A percentile compares a stretch with the other conserved stretches of the same genome.
Evolutionary conservation across 768 basidiomycete species (phyloP).

Genomic region (Lentinula guzmanii): DNA sequence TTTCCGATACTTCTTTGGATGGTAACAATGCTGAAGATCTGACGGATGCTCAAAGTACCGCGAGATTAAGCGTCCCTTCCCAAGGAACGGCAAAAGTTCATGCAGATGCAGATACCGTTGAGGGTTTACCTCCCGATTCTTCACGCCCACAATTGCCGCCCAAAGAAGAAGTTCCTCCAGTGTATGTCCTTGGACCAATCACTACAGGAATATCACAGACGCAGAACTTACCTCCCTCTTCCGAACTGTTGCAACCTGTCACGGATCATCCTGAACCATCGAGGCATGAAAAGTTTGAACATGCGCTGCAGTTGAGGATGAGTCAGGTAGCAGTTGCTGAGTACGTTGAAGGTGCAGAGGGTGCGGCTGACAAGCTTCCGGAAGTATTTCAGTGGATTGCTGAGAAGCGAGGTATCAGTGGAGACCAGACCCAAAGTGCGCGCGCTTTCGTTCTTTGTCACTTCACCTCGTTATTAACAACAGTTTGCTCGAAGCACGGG

Average conservation of each 20-base stretch:
- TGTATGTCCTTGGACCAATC: conserved; percentile 21
- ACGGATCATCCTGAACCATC: conserved; percentile 46
- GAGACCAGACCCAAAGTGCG: conserved; percentile 12
- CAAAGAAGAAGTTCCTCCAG: neutral
- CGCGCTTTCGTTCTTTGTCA: neutral
- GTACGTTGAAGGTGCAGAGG: conserved; percentile 78
- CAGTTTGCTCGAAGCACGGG: neutral
- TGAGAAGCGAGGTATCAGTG: conserved; percentile 33
- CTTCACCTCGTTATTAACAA: neutral
- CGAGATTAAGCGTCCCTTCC: neutral
- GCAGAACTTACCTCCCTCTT: conserved; percentile 30
- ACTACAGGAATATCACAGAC: conserved; percentile 9
- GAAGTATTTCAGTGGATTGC: conserved; percentile 87
- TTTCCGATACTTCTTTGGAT: conserved; percentile 3
- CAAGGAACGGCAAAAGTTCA: neutral
- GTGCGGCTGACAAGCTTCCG: conserved; percentile 74
- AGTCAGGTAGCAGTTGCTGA: conserved; percentile 80
- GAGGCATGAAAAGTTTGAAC: conserved; percentile 60
- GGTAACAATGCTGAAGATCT: neutral
- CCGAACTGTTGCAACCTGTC: conserved; percentile 35
- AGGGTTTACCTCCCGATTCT: neutral
- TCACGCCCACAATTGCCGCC: neutral
- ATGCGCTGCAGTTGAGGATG: conserved; percentile 80
- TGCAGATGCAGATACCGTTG: neutral
- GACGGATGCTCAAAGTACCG: neutral